These are phyloP conservation scores for Aspergillus flavus DNA, from an alignment of 2,329 filamentous ascomycete species.

Conservation along the genomic window DNA sequence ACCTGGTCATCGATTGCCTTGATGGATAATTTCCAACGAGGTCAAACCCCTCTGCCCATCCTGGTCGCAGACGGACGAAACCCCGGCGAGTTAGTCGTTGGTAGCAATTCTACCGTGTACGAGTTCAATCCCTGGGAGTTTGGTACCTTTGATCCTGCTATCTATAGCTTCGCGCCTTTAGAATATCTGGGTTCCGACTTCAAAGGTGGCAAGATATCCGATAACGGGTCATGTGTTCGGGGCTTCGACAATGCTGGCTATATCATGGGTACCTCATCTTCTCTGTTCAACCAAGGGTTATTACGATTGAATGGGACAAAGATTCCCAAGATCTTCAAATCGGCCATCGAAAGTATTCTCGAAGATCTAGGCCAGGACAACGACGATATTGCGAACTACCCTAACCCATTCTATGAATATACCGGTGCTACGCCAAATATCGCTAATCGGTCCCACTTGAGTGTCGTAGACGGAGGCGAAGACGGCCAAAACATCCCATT, in stretches of 20 bases:
- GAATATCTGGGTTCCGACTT: conserved; percentile 73
- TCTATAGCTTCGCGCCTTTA: conserved; percentile 69
- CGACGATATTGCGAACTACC: conserved; percentile 73
- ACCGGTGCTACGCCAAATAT: conserved; percentile 62
- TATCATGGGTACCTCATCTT: conserved; percentile 80
- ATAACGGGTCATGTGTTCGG: conserved; percentile 64
- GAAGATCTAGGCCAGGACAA: conserved; percentile 56
- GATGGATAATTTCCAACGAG: conserved; percentile 60
- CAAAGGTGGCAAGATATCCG: conserved; percentile 58
- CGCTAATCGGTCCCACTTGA: conserved; percentile 56
- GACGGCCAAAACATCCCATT: conserved; percentile 79
- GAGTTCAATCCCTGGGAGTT: conserved; percentile 78
- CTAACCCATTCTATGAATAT: conserved; percentile 73
- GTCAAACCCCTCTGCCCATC: conserved; percentile 70
- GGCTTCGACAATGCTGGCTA: conserved; percentile 81
- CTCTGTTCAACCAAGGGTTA: conserved; percentile 77
- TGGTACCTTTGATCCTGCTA: conserved; percentile 71
- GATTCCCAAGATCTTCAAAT: conserved; percentile 52
- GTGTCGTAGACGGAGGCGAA: conserved; percentile 74
- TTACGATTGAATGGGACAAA: conserved; percentile 60
- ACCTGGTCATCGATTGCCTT: conserved; percentile 77
- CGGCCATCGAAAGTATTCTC: conserved; percentile 56
- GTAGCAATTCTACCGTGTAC: conserved; percentile 69
- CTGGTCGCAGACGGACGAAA: conserved; percentile 67
- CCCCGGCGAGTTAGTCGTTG: conserved; percentile 61